A percentile compares a stretch with the other conserved stretches of the same genome.
phyloP scores from a whole-genome alignment of 1,284 basidiomycete species.

The Wolfiporia cocos region DNA sequence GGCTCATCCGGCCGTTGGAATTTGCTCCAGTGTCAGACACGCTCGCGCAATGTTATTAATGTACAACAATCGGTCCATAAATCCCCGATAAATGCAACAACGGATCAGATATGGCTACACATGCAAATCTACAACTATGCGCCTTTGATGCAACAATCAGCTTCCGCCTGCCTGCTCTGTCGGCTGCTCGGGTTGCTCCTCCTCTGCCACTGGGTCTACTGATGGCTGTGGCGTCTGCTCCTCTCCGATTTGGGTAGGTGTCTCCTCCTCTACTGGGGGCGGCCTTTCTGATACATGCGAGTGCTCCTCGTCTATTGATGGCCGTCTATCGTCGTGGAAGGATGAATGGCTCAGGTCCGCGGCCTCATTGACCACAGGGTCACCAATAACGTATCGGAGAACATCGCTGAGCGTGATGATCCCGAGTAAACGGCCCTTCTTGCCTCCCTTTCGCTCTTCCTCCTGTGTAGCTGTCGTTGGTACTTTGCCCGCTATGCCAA shows the following conservation, averaged over 20 bases:
- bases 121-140: constrained; percentile 8
- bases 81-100: neutral
- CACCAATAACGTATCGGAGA: constrained; percentile 80
- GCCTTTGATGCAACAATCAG: constrained; percentile 2
- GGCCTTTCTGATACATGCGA: neutral
- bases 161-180: constrained; percentile 1
- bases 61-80: constrained; percentile 1
- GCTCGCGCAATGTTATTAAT: too few relatives aligned
- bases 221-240: neutral
- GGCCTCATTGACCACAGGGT: constrained; percentile 40
- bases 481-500: constrained; percentile 4
- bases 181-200: constrained; percentile 1
- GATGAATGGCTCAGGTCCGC: neutral
- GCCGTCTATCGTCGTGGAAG: constrained; percentile 1
- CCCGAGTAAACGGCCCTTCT: constrained; percentile 81
- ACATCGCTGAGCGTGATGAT: constrained; percentile 92
- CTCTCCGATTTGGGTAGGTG: neutral
- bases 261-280: constrained; percentile 3
- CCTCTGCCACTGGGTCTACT: neutral
- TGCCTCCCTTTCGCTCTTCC: constrained; percentile 69
- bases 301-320: neutral
- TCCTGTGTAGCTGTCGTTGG: constrained; percentile 40
- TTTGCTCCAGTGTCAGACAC: too few relatives aligned
- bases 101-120: constrained; percentile 18
- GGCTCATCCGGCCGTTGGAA: too few relatives aligned